Evolutionary conservation across 768 basidiomycete genomes (phyloP), one percentile per base, ranked within the genome.

Genomic region (Kwoniella europaea): DNA sequence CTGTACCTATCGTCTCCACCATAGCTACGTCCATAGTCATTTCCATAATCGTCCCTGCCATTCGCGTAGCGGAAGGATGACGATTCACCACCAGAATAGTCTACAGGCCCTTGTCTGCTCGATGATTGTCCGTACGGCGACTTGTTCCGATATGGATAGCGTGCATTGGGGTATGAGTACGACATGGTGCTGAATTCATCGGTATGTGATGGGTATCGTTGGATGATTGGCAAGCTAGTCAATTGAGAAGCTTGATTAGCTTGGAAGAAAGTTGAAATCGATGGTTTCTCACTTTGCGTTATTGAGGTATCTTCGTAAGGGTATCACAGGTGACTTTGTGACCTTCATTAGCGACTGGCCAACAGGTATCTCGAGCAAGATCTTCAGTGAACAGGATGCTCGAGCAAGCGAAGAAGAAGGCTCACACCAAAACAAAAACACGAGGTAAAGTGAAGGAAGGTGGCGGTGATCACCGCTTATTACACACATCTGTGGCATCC

Each of bases 311-410:
- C 35, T 35, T 35, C 35, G 50, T 15, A 52, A 22, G n/a, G 59
- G 42, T 61, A 61, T 61, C 35, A 61, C 59, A 61, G 42, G 16
- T 22, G 41, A 24, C n/a, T 44, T 61, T 15, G n/a, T 42, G 42
- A 10, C 63, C 63, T 29, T 63, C 63, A 54, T 63, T 63, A 46
- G 50, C 41, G 50, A 20, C 27, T 24, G 13, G 18, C 15, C 59
- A 61, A 22, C 18, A 46, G 46, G 18, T 15, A 50, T 15, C 35
- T 35, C 4, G 46, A 50, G 46, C 46, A 50, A 50, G 46, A 15
- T 50, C 12, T 50, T 3, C 10, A 50, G 46, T 18, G 18, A 4
- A 50, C 12, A 50, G 46, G 18, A 50, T 35, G 35, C 0, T 35
- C 35, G 35, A 35, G 7, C 35, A 35, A 27, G 27, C 27, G 35